Evolutionary conservation across 371 early-diverging fungal genomes (phyloP).

Genomic region (Blastocladiella emersonii): DNA sequence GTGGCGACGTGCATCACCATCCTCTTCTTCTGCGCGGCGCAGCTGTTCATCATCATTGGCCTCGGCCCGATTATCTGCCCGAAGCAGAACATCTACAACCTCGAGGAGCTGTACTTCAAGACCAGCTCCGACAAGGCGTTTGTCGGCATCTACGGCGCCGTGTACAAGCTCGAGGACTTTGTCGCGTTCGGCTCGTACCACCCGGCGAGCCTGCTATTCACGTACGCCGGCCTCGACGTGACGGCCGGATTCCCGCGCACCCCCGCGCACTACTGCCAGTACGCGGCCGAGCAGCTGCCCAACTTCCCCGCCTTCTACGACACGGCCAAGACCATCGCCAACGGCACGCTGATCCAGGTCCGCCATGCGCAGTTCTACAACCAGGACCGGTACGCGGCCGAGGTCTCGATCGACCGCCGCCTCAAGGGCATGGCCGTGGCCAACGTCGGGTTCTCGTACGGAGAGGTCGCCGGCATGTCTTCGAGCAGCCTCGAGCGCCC

Average conservation of each 20-base stretch:
- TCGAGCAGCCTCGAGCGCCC: background rate
- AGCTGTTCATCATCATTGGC: conserved; percentile 43
- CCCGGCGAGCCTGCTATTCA: background rate
- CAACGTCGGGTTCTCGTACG: background rate
- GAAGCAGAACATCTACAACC: conserved; percentile 16
- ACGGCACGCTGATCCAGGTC: conserved; percentile 3
- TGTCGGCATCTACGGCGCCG: conserved; percentile 4
- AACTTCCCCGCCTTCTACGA: background rate
- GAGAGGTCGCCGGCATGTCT: background rate
- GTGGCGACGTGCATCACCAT: conserved; percentile 64
- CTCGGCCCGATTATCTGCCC: conserved; percentile 40
- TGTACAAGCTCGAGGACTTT: background rate
- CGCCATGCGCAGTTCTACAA: conserved; percentile 2
- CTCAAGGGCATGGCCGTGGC: background rate
- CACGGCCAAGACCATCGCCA: conserved; percentile 1
- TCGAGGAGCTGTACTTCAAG: conserved; percentile 4
- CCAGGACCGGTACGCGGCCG: background rate
- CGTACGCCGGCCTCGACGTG: conserved; percentile 5
- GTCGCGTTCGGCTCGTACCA: conserved; percentile 2
- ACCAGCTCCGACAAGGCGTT: background rate
- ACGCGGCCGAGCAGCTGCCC: background rate
- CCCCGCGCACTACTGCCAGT: conserved; percentile 6
- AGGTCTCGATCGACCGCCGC: background rate
- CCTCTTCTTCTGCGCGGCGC: conserved; percentile 29
- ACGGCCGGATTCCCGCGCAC: conserved; percentile 7